These are phyloP conservation scores for Colletotrichum costaricense DNA, from an alignment of 2,329 filamentous ascomycete species.

Conservation along the genomic window DNA sequence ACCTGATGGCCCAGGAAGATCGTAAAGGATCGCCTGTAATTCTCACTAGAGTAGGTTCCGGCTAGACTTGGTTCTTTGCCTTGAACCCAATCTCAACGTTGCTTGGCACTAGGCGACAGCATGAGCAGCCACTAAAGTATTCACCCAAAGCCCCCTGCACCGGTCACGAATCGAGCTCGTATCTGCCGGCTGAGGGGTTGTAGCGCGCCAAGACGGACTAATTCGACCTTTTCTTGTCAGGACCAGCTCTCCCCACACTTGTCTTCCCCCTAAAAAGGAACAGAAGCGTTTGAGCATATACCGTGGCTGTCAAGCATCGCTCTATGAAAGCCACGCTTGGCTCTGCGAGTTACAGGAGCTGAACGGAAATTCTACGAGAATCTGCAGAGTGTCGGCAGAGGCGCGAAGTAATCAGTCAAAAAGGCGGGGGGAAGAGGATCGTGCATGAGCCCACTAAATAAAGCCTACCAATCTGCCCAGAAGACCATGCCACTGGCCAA, in stretches of 20 bases:
- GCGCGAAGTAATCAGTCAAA: neutral
- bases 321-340: neutral
- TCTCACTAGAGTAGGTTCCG: neutral
- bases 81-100: neutral
- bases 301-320: neutral
- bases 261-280: neutral
- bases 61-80: too few species aligned
- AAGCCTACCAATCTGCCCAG: neutral
- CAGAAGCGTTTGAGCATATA: neutral
- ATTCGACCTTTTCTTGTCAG: slow-evolving; percentile 24
- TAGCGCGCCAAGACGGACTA: slow-evolving; percentile 29
- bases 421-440: slow-evolving; percentile 8
- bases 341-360: neutral
- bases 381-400: neutral
- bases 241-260: neutral
- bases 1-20: neutral
- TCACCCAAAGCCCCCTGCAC: neutral
- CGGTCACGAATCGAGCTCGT: slow-evolving; percentile 2
- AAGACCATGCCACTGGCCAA: neutral
- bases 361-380: neutral
- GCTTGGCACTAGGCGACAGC: neutral
- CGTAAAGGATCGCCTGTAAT: neutral
- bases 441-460: slow-evolving; percentile 27
- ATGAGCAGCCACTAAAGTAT: neutral
- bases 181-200: slow-evolving; percentile 21